Conservation (phyloP, 2,329 filamentous ascomycete species). For the Ploettnerulaceae sp. region DNA sequence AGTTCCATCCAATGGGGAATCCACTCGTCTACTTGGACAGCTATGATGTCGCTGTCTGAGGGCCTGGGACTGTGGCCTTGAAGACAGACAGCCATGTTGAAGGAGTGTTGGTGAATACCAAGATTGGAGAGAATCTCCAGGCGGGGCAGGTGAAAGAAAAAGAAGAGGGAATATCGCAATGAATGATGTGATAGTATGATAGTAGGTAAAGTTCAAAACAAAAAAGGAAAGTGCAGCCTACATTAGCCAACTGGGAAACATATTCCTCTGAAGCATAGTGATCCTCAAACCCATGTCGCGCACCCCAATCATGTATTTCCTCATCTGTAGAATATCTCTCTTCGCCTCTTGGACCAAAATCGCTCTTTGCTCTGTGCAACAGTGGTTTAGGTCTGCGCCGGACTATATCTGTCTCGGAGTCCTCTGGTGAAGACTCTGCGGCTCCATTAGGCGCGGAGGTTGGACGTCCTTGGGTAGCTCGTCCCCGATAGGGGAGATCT, state of each 20-base stretch:
- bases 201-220: background rate
- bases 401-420: slow-evolving; percentile 26
- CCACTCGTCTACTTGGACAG: too few species aligned
- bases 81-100: too few species aligned
- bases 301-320: slow-evolving; percentile 33
- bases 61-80: too few species aligned
- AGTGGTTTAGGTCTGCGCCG: slow-evolving; percentile 26
- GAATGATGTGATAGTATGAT: background rate
- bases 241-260: slow-evolving; percentile 60
- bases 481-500: background rate
- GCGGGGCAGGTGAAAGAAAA: background rate
- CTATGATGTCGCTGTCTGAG: too few species aligned
- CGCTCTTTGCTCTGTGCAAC: slow-evolving; percentile 43
- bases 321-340: slow-evolving; percentile 28
- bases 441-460: slow-evolving; percentile 23
- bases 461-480: slow-evolving; percentile 14
- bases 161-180: background rate
- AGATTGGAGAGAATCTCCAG: too few species aligned
- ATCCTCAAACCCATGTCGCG: slow-evolving; percentile 67
- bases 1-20: too few species aligned
- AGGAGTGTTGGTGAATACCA: too few species aligned
- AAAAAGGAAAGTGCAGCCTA: slow-evolving; percentile 38
- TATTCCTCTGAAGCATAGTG: slow-evolving; percentile 69
- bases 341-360: slow-evolving; percentile 45
- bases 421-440: slow-evolving; percentile 30